Base-by-base conservation (phyloP, 345 rosid species). In the Rhodamnia rubescens region DNA sequence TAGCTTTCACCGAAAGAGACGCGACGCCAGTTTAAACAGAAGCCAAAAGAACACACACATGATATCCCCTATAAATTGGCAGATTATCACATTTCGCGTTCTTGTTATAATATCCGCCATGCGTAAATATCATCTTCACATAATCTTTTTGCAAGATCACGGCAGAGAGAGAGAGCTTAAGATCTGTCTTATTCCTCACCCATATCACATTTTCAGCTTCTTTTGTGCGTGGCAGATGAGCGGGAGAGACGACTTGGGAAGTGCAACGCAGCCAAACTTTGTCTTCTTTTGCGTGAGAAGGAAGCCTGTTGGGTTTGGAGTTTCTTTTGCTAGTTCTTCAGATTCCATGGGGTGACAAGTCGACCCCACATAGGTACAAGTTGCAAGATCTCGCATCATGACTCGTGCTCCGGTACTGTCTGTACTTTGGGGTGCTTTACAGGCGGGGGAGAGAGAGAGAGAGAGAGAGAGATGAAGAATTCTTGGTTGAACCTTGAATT, bases 321-420 rank as follows among this genome's bases (percentile, higher is more conserved):
- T 49, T 64, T 69, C 49, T 11, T 22, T 69, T 8, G 47, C 9
- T 16, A 32, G 12, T 32, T 32, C 36, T 69, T 69, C 20, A 69
- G 47, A 69, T 69, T 32, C 24, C 47, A 32, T 18, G 78, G 78
- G 78, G 78, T 32, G 49, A 50, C 53, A 50, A 75, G 81, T 14
- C 44, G 86, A 61, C 84, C 86, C 84, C 86, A 82, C 86, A 32
- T n/a, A 27, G 21, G 14, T 59, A 53, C 82, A 84, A 53, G 6
- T 40, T 27, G 85, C 42, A 58, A 86, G 75, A 69, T 84, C 64
- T 53, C 29, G 47, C 84, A 57, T 52, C 57, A 84, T 53, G 59
- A 53, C 75, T 85, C 42, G 85, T 88, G 91, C 82, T 86, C 59
- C 27, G 69, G 24, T 49, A 10, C n/a, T 88, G 90, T 86, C 89